Evolutionary conservation across 345 rosid species (phyloP).

Genomic region (Toxicodendron radicans): DNA sequence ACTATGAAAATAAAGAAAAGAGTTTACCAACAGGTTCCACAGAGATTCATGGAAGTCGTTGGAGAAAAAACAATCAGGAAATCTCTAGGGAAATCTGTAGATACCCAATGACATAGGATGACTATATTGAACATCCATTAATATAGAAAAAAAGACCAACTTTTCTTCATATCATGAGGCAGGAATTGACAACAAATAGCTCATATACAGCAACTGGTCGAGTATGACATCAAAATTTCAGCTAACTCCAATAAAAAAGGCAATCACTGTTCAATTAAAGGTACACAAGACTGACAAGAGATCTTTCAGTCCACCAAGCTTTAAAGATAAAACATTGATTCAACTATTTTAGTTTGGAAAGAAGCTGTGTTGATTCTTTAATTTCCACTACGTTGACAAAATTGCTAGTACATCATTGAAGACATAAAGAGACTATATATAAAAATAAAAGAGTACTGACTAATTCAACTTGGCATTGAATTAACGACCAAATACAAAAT

Average conservation of each 20-base stretch:
- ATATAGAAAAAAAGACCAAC: neutral
- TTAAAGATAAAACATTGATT: neutral
- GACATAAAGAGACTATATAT: neutral
- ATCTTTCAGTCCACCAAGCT: neutral
- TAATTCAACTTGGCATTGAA: neutral
- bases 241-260: neutral
- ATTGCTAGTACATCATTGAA: neutral
- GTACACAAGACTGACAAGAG: neutral
- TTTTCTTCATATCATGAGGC: neutral
- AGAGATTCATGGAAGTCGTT: neutral
- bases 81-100: neutral
- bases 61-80: neutral
- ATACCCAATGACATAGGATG: slow-evolving; percentile 1
- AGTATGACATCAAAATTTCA: neutral
- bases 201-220: neutral
- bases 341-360: neutral
- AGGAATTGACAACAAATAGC: neutral
- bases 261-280: neutral
- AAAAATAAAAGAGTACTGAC: neutral
- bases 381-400: neutral
- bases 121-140: neutral
- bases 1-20: neutral
- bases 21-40: neutral
- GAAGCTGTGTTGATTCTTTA: neutral
- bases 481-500: neutral